Conservation (phyloP, 2,329 filamentous ascomycete genomes). For the Fusarium sp. region DNA sequence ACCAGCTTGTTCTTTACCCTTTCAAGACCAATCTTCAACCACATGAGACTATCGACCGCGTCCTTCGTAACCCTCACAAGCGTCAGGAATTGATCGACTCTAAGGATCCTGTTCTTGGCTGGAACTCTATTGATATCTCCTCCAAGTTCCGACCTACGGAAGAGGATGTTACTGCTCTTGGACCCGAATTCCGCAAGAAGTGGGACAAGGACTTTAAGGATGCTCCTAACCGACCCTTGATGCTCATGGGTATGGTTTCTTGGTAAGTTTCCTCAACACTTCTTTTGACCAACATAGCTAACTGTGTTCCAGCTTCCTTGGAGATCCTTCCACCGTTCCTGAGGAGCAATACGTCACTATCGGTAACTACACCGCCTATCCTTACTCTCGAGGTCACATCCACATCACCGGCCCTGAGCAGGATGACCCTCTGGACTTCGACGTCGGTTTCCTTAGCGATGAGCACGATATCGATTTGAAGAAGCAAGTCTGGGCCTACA, state of each 20-base stretch:
- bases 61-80: conserved; percentile 61
- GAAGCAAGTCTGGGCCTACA: conserved; percentile 73
- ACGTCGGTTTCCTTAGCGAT: conserved; percentile 67
- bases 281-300: not conserved
- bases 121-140: conserved; percentile 67
- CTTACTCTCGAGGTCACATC: conserved; percentile 68
- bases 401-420: conserved; percentile 64
- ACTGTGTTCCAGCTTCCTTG: conserved; percentile 51
- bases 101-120: conserved; percentile 64
- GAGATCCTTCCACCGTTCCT: conserved; percentile 53
- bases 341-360: conserved; percentile 63
- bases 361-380: conserved; percentile 58
- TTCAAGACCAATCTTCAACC: conserved; percentile 54
- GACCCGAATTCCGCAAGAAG: conserved; percentile 61
- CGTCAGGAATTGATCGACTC: conserved; percentile 57
- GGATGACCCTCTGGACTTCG: conserved; percentile 63
- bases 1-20: conserved; percentile 64
- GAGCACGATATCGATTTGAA: conserved; percentile 68
- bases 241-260: conserved; percentile 54
- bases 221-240: conserved; percentile 58
- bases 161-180: conserved; percentile 62
- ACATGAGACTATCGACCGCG: conserved; percentile 59
- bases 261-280: conserved; percentile 16
- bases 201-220: conserved; percentile 67
- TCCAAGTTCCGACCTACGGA: conserved; percentile 67